Evolutionary conservation across 1,139 yeast genomes (phyloP), one percentile per base, ranked within the genome.

Genomic region (Geotrichum histeridarum): DNA sequence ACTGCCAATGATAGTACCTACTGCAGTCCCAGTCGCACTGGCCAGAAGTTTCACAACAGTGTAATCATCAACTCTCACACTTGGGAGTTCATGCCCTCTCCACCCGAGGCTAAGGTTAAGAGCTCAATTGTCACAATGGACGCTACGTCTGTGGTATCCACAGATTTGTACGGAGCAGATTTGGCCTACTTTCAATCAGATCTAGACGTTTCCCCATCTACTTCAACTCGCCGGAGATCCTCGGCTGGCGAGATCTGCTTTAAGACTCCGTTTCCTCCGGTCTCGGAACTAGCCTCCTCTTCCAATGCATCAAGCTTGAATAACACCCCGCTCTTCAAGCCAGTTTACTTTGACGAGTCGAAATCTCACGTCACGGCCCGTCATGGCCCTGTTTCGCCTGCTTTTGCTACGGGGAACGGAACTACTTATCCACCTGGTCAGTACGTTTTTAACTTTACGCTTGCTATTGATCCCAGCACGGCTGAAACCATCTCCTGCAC

Each of bases 371-470:
- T 27, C 15, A 8, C 17, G 30, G 31, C 17, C 18, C n/a, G 11
- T 3, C 12, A n/a, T 11, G 18, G 22, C 1, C 14, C 36, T 7
- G 44, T 27, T 11, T 37, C 50, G 47, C 49, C 48, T 17, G 27
- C 43, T 11, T 32, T 37, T 27, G 27, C 27, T 22, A 22, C 27
- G 27, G 5, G 27, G 3, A 22, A 5, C 27, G 27, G 5, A 5
- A 62, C 61, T 0, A 59, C 71, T 37, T 75, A 75, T 61, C 80
- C 80, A 53, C 82, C 95, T 8, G 96, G 97, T 33, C 81, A 85
- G 63, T 90, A 90, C 65, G 83, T 88, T 1, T 90, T 86, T 67
- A 70, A 87, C 44, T 72, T 90, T 43, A 94, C 95, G 0, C 73
- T 86, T 1, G 72, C 84, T 1, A 77, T 87, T 54, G 89, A 93